phyloP scores from a whole-genome alignment of 225 moss, liverwort and hornwort genomes.

The Polytrichum commune region DNA sequence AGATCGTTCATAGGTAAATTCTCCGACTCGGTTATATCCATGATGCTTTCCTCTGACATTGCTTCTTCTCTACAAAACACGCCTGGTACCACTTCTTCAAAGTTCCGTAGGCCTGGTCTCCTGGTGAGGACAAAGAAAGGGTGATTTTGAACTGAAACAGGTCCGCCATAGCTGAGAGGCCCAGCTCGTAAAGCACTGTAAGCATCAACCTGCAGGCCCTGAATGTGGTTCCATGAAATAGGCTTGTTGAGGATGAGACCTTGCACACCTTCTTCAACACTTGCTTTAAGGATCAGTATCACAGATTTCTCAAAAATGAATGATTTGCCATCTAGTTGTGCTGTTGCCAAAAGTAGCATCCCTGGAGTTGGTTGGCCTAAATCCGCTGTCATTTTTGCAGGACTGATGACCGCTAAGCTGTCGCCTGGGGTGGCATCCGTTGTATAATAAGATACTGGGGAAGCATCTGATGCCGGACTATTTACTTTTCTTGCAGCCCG shows the following conservation, averaged over 20 bases:
- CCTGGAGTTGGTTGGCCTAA: background rate
- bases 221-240: constrained; percentile 14
- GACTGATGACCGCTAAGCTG: background rate
- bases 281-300: constrained; percentile 16
- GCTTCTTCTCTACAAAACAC: constrained; percentile 12
- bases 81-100: constrained; percentile 26
- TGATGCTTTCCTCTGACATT: constrained; percentile 2
- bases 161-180: constrained; percentile 36
- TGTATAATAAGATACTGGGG: too few species aligned
- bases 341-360: constrained; percentile 12
- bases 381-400: background rate
- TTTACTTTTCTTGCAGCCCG: background rate
- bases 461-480: background rate
- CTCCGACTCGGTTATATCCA: constrained; percentile 12
- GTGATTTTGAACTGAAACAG: constrained; percentile 15
- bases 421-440: too few species aligned
- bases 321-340: constrained; percentile 5
- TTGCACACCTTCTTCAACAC: constrained; percentile 7
- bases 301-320: constrained; percentile 9
- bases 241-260: constrained; percentile 36
- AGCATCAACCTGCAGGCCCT: background rate
- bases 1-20: constrained; percentile 22
- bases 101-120: constrained; percentile 9
- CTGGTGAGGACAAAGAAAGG: constrained; percentile 25
- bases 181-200: constrained; percentile 8